phyloP scores from a whole-genome alignment of 768 basidiomycete species.

The Tylopilus rubrobrunneus region DNA sequence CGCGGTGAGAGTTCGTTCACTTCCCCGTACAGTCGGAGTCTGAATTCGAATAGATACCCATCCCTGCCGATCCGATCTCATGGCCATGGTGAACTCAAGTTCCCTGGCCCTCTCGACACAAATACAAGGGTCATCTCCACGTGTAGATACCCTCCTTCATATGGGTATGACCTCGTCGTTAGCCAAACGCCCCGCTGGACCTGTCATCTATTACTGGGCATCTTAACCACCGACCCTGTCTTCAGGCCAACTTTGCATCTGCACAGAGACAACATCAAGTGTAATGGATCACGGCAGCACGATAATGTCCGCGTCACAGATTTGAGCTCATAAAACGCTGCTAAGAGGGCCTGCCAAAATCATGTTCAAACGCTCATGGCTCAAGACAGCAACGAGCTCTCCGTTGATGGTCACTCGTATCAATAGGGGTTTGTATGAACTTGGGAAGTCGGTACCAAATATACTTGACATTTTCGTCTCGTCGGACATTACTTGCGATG shows the following conservation, averaged over 20 bases:
- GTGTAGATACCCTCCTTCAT: no score
- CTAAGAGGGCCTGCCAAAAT: not conserved
- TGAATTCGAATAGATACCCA: not conserved
- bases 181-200: no score
- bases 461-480: not conserved
- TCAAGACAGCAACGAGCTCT: not conserved
- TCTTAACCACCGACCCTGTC: no score
- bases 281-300: not conserved
- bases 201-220: no score
- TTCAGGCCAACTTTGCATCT: not conserved
- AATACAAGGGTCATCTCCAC: no score
- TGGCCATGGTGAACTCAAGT: no score
- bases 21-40: conserved; percentile 1
- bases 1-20: not conserved
- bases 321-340: not conserved
- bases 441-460: not conserved
- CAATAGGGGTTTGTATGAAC: not conserved
- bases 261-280: not conserved
- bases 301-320: not conserved
- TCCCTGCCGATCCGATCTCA: no score
- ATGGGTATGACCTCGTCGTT: no score
- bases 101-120: no score
- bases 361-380: not conserved
- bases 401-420: not conserved
- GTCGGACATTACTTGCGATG: conserved; percentile 2